Percentiles rank a stretch among this genome's conserved stretches.
These are phyloP conservation scores for Kluyveromyces aestuarii DNA, from an alignment of 805 yeast species.

Conservation along the genomic window DNA sequence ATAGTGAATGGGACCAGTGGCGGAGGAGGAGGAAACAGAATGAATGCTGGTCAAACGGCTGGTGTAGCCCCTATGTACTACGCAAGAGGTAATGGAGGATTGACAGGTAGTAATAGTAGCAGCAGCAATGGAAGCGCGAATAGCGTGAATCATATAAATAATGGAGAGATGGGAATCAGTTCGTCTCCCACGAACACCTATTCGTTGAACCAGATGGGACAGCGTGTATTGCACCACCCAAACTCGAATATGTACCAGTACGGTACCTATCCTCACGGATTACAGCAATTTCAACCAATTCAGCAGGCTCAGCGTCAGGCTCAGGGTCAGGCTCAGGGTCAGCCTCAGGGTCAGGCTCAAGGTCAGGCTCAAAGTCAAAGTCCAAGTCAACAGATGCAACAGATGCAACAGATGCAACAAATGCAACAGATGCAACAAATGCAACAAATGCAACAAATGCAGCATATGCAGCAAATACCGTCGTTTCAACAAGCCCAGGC, in stretches of 20 bases:
- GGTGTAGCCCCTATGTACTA: too few species aligned
- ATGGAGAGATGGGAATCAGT: background rate
- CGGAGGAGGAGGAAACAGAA: background rate
- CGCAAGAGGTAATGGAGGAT: too few species aligned
- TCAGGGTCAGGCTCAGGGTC: background rate
- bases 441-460: background rate
- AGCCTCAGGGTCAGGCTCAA: slow-evolving; percentile 1
- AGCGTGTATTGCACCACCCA: background rate
- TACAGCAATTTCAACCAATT: background rate
- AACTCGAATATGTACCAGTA: background rate
- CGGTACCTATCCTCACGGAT: background rate
- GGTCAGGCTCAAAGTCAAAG: too few species aligned
- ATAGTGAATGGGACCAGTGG: background rate
- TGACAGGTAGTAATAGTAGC: background rate
- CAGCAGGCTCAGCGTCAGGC: background rate
- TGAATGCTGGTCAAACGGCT: too few species aligned
- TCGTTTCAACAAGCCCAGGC: background rate
- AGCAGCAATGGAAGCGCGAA: background rate
- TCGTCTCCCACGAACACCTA: background rate
- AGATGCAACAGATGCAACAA: too few species aligned
- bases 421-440: background rate
- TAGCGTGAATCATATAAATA: background rate
- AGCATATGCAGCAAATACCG: background rate
- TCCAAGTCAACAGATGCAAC: too few species aligned
- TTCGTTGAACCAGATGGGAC: background rate